Conservation (phyloP, 2,329 filamentous ascomycete species). For the Arthrobotrys pseudoclavata region DNA sequence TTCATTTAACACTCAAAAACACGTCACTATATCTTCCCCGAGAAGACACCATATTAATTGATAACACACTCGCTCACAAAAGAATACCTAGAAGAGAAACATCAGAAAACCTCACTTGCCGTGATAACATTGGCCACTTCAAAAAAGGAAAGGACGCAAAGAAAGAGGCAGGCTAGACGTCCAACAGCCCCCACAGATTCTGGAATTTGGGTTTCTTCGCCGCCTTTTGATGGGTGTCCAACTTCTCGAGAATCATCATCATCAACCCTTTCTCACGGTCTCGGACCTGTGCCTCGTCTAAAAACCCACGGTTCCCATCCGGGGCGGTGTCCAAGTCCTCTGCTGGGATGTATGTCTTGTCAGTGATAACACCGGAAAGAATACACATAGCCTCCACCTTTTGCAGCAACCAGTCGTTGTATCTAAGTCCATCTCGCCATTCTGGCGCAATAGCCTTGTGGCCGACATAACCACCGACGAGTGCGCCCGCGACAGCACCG, state of each 20-base stretch:
- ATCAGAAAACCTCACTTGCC: background rate
- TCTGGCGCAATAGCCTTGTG: constrained; percentile 68
- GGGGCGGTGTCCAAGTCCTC: constrained; percentile 67
- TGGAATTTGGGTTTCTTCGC: constrained; percentile 16
- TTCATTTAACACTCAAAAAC: background rate
- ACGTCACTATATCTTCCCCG: background rate
- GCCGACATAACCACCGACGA: constrained; percentile 70
- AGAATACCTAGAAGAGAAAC: background rate
- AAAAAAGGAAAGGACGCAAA: background rate
- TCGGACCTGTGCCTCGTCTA: constrained; percentile 66
- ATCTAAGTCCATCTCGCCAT: constrained; percentile 69
- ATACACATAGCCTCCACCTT: constrained; percentile 68
- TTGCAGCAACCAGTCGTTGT: constrained; percentile 68
- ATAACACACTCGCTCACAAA: background rate
- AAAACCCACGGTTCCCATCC: constrained; percentile 67
- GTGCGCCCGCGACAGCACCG: constrained; percentile 70
- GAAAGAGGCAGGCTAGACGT: background rate
- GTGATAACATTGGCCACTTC: background rate
- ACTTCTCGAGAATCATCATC: constrained; percentile 43
- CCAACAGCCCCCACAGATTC: constrained; percentile 53
- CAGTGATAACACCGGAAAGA: constrained; percentile 66
- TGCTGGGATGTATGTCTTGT: constrained; percentile 64
- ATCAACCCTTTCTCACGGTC: constrained; percentile 58
- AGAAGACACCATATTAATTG: background rate
- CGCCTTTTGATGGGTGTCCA: constrained; percentile 28